Evolutionary conservation across 2,329 filamentous ascomycete species (phyloP).

Genomic region (Xylaria sp.): DNA sequence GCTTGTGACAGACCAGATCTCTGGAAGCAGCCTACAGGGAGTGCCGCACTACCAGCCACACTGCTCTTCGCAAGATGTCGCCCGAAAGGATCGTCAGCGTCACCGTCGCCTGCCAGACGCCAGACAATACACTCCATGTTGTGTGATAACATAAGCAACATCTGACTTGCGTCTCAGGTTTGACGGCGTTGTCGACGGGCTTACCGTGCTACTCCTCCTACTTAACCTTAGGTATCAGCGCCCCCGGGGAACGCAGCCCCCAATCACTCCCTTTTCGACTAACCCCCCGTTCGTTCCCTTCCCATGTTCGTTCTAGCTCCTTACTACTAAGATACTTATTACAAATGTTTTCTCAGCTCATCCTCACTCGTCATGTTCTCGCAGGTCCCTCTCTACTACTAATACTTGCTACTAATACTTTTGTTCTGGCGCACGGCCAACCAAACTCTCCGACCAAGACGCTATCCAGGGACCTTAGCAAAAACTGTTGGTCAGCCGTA

Average conservation of each 20-base stretch:
- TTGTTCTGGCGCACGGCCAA: neutral
- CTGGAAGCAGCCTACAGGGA: neutral
- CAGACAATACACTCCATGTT: neutral
- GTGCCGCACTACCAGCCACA: neutral
- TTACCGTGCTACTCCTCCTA: neutral
- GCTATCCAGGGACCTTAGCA: constrained; percentile 19
- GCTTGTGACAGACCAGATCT: constrained; percentile 4
- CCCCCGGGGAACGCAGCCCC: constrained; percentile 12
- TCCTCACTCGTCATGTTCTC: neutral
- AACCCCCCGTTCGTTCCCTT: neutral
- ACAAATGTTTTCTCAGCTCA: constrained; percentile 28
- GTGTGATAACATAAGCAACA: constrained; percentile 14
- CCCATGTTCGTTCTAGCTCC: constrained; percentile 7
- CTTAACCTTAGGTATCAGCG: neutral
- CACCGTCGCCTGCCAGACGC: neutral
- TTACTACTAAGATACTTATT: constrained; percentile 15
- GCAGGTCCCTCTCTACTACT: neutral
- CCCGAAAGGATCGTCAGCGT: constrained; percentile 9
- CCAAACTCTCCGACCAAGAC: constrained; percentile 8
- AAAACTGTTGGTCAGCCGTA: constrained; percentile 13
- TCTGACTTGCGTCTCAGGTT: constrained; percentile 25
- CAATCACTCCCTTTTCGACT: constrained; percentile 5
- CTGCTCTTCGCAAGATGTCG: constrained; percentile 7
- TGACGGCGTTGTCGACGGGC: constrained; percentile 2
- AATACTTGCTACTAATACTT: neutral